Conservation (phyloP, 1,139 yeast genomes). For the Scheffersomyces lignicola region DNA sequence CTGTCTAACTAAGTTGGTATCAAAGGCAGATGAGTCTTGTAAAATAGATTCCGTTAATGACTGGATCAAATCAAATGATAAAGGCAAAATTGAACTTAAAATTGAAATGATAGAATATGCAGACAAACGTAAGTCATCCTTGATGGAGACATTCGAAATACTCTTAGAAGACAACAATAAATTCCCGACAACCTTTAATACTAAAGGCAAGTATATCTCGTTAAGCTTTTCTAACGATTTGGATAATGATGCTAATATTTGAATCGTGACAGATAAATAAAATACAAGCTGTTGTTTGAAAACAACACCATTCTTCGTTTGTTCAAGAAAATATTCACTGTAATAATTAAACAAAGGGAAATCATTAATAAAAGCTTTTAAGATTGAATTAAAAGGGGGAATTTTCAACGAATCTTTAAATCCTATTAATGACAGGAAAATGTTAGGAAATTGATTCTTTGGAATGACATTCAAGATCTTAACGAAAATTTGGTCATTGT, state of each 20-base stretch:
- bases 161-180: slow-evolving; percentile 37
- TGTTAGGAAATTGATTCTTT: slow-evolving; percentile 62
- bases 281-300: slow-evolving; percentile 76
- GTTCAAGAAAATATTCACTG: slow-evolving; percentile 56
- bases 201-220: slow-evolving; percentile 45
- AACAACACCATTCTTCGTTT: slow-evolving; percentile 53
- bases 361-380: slow-evolving; percentile 71
- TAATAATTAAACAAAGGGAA: slow-evolving; percentile 66
- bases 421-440: slow-evolving; percentile 70
- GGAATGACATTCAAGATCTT: slow-evolving; percentile 73
- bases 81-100: slow-evolving; percentile 67
- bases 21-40: slow-evolving; percentile 21
- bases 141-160: slow-evolving; percentile 29
- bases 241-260: slow-evolving; percentile 44
- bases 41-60: slow-evolving; percentile 72
- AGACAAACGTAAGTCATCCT: slow-evolving; percentile 72
- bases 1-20: slow-evolving; percentile 23
- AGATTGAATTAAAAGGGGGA: slow-evolving; percentile 70
- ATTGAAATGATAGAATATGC: slow-evolving; percentile 83
- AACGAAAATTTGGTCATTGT: slow-evolving; percentile 67
- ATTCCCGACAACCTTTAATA: slow-evolving; percentile 59
- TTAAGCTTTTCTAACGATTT: slow-evolving; percentile 30
- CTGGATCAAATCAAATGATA: slow-evolving; percentile 59
- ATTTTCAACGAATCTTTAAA: slow-evolving; percentile 63
- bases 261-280: slow-evolving; percentile 73